Conservation (phyloP, 768 basidiomycete genomes). For the Tulasnella sp. region DNA sequence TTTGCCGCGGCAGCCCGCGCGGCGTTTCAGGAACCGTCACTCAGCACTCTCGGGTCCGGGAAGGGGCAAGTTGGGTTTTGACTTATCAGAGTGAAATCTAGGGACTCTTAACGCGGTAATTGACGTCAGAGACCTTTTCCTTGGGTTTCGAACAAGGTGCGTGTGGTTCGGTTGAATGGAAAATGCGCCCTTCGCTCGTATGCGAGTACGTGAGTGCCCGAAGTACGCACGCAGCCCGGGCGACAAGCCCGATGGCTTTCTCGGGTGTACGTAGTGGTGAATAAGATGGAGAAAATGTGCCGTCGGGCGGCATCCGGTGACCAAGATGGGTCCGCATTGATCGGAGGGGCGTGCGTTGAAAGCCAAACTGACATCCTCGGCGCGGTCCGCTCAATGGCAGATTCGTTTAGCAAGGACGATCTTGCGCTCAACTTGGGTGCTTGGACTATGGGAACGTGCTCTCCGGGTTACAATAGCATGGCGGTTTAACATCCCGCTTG, state of each 20-base stretch:
- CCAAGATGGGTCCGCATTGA: neutral
- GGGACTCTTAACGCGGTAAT: neutral
- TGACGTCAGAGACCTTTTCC: too few relatives aligned
- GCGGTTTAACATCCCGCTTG: too few relatives aligned
- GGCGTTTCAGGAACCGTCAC: neutral
- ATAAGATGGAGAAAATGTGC: neutral
- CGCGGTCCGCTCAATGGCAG: neutral
- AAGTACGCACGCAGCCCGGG: too few relatives aligned
- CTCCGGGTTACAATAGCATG: too few relatives aligned
- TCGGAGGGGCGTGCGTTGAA: neutral
- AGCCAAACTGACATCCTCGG: neutral
- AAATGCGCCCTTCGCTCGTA: too few relatives aligned
- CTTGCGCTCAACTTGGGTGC: neutral
- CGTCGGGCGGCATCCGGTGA: neutral
- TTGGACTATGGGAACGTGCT: too few relatives aligned
- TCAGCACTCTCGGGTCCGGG: neutral
- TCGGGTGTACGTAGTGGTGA: neutral
- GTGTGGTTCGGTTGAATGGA: too few relatives aligned
- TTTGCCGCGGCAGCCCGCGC: neutral
- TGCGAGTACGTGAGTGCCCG: too few relatives aligned
- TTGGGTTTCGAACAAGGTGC: too few relatives aligned
- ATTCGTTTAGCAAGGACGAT: neutral
- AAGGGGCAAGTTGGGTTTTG: too few relatives aligned
- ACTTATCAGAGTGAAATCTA: neutral
- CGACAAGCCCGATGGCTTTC: too few relatives aligned